Evolutionary conservation across 2,329 filamentous ascomycete species (phyloP).

Genomic region (Endothia cerciana): DNA sequence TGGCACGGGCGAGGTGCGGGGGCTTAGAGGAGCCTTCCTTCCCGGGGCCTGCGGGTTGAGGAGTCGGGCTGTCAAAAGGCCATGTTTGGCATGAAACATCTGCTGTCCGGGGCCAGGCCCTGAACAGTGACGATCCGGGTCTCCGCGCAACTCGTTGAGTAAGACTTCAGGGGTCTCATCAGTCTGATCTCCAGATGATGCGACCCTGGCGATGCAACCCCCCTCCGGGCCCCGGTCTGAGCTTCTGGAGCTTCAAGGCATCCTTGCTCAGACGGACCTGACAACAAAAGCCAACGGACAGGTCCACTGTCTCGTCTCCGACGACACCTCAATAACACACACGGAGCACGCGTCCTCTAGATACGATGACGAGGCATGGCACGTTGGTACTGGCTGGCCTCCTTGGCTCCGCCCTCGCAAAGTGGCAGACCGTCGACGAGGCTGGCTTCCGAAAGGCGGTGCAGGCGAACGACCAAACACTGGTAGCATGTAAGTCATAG

Average conservation of each 20-base stretch:
- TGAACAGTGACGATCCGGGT: neutral
- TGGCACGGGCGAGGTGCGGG: neutral
- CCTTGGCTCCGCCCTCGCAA: constrained; percentile 1
- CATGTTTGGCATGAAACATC: neutral
- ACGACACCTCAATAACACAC: neutral
- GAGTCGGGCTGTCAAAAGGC: constrained; percentile 1
- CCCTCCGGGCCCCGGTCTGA: neutral
- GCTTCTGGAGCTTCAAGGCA: neutral
- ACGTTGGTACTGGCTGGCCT: neutral
- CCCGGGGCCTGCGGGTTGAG: too few relatives aligned
- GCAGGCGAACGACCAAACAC: constrained; percentile 12
- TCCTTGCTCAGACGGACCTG: constrained; percentile 5
- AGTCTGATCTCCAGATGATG: constrained; percentile 24
- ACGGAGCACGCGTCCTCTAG: neutral
- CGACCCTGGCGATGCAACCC: constrained; percentile 17
- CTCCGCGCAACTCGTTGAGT: neutral
- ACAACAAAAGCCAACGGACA: neutral
- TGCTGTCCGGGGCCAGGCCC: neutral
- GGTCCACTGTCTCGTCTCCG: neutral
- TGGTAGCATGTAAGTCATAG: constrained; percentile 24
- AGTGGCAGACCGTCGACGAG: constrained; percentile 19
- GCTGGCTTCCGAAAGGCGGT: constrained; percentile 10
- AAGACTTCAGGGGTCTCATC: constrained; percentile 18
- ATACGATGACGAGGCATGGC: neutral
- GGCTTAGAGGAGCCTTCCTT: neutral